phyloP scores from a whole-genome alignment of 2,329 filamentous ascomycete genomes.

The Pseudogymnoascus pannorum region DNA sequence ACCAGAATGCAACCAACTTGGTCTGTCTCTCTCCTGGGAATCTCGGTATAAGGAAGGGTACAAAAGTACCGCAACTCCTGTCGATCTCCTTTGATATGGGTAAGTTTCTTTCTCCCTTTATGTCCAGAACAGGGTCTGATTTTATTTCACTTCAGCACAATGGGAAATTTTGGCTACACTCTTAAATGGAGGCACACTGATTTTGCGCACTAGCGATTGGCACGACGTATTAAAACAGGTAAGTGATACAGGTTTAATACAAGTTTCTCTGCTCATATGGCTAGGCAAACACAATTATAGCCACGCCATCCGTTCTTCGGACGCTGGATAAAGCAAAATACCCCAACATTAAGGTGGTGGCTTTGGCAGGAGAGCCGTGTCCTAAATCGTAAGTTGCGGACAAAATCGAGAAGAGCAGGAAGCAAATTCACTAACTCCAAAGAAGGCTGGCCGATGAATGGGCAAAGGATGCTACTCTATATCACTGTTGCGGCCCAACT shows the following conservation, averaged over 20 bases:
- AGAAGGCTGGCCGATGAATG: slow-evolving; percentile 46
- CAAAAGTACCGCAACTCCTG: slow-evolving; percentile 46
- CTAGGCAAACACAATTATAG: slow-evolving; percentile 46
- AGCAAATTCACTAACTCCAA: slow-evolving; percentile 4
- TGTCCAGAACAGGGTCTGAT: slow-evolving; percentile 3
- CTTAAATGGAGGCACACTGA: slow-evolving; percentile 50
- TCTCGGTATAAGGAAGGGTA: slow-evolving; percentile 42
- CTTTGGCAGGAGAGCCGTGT: slow-evolving; percentile 49
- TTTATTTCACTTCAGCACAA: slow-evolving; percentile 35
- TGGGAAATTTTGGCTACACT: slow-evolving; percentile 53
- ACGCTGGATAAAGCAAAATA: slow-evolving; percentile 41
- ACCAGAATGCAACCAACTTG: slow-evolving; percentile 48
- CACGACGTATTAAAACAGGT: slow-evolving; percentile 39
- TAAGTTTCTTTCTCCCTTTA: slow-evolving; percentile 28
- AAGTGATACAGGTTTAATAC: slow-evolving; percentile 11
- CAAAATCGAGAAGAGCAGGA: slow-evolving; percentile 8
- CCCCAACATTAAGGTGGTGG: slow-evolving; percentile 45
- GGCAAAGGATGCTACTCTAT: slow-evolving; percentile 42
- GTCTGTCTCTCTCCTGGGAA: slow-evolving; percentile 44
- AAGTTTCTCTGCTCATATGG: neutral
- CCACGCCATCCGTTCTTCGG: slow-evolving; percentile 47
- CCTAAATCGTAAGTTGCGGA: slow-evolving; percentile 33
- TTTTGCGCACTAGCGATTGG: slow-evolving; percentile 45
- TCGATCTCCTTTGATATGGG: slow-evolving; percentile 57
- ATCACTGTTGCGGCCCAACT: slow-evolving; percentile 53